phyloP scores from a whole-genome alignment of 1,284 basidiomycete genomes.

The Porodaedalea pini region DNA sequence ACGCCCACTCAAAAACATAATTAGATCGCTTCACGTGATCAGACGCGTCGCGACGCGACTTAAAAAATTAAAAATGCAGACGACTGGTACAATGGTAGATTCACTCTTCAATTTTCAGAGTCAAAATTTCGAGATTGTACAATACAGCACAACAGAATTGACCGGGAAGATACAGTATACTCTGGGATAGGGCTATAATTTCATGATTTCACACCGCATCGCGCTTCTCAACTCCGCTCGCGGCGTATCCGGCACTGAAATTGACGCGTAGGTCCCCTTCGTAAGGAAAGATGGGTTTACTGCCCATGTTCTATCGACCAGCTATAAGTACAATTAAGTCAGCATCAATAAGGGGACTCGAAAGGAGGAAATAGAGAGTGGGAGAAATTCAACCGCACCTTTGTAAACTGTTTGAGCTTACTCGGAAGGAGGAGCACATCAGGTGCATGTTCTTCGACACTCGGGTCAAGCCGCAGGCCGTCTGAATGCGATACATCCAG shows the following conservation, averaged over 20 bases:
- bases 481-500: conserved; percentile 79
- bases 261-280: conserved; percentile 51
- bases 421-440: conserved; percentile 86
- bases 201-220: conserved; percentile 18
- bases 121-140: no score
- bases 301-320: conserved; percentile 60
- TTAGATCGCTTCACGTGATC: no score
- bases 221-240: not conserved
- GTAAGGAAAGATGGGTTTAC: conserved; percentile 72
- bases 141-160: no score
- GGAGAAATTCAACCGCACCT: conserved; percentile 45
- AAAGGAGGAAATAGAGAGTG: not conserved
- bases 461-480: conserved; percentile 42
- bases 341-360: not conserved
- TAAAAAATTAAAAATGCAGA: no score
- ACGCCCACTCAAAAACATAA: no score
- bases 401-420: conserved; percentile 80
- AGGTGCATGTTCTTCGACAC: conserved; percentile 52
- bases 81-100: no score
- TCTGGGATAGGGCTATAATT: conserved; percentile 2
- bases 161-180: not conserved
- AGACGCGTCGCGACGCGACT: no score
- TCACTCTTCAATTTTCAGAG: no score
- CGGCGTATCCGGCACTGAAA: conserved; percentile 28
- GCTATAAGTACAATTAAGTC: conserved; percentile 38